A percentile compares a stretch with the other conserved stretches of the same genome.
Conservation (phyloP, 345 rosid genomes). For the Gossypium arboreum region DNA sequence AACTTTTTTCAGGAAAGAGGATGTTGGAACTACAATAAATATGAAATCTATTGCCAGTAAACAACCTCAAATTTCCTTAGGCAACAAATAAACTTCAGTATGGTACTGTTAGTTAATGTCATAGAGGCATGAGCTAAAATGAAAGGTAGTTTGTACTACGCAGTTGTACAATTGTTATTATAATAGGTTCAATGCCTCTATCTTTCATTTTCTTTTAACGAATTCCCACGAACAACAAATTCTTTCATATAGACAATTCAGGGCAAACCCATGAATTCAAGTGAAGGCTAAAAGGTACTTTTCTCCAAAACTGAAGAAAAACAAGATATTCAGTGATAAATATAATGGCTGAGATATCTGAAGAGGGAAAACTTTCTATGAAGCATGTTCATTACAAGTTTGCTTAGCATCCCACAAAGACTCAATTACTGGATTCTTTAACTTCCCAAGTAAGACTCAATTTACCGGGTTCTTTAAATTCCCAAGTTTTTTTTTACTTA, state of each 20-base stretch:
- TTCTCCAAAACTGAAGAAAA: neutral
- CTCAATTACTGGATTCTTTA: neutral
- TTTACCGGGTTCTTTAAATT: no score
- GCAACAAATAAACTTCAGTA: neutral
- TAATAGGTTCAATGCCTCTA: neutral
- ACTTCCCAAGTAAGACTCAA: neutral
- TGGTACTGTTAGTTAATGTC: neutral
- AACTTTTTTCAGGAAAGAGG: constrained; percentile 10
- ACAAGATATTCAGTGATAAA: neutral
- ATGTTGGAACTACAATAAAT: neutral
- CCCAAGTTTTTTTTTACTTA: neutral
- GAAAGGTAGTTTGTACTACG: neutral
- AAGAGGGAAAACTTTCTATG: neutral
- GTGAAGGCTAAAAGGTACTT: neutral
- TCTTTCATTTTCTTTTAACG: neutral
- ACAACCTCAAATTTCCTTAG: constrained; percentile 6
- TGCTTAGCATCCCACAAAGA: neutral
- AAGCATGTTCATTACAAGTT: neutral
- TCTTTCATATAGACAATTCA: neutral
- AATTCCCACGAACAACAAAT: neutral
- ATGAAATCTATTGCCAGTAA: neutral
- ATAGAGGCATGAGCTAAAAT: neutral
- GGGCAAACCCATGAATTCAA: neutral
- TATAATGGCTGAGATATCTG: neutral
- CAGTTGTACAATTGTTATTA: neutral